These are phyloP conservation scores for Aspergillus bombycis DNA, from an alignment of 2,329 filamentous ascomycete genomes.

Conservation along the genomic window DNA sequence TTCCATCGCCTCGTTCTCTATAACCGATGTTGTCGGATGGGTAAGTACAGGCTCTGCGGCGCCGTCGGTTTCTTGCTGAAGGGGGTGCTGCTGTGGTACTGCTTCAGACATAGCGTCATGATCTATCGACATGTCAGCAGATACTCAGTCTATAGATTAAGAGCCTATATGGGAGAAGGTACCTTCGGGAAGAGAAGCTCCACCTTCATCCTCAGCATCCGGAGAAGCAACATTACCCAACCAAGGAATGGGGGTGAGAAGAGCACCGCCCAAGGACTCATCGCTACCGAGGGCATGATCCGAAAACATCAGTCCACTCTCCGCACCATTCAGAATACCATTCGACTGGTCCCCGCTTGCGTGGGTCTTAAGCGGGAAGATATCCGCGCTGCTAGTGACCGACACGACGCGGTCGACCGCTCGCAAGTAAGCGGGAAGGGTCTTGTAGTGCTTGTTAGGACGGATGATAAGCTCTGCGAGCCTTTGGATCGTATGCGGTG, in stretches of 20 bases:
- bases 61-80: not conserved
- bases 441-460: slow-evolving; percentile 78
- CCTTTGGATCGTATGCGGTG: slow-evolving; percentile 91
- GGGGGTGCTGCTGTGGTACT: not conserved
- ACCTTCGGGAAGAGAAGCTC: slow-evolving; percentile 24
- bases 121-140: not conserved
- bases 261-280: slow-evolving; percentile 83
- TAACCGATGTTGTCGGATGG: slow-evolving; percentile 6
- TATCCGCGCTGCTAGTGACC: slow-evolving; percentile 78
- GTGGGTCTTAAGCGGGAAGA: slow-evolving; percentile 71
- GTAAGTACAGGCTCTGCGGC: not conserved
- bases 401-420: slow-evolving; percentile 88
- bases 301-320: slow-evolving; percentile 40
- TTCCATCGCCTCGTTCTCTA: slow-evolving; percentile 26
- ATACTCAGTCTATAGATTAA: not conserved
- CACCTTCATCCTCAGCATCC: slow-evolving; percentile 25
- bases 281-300: slow-evolving; percentile 69
- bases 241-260: slow-evolving; percentile 95
- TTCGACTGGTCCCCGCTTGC: slow-evolving; percentile 50
- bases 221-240: slow-evolving; percentile 51
- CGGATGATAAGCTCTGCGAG: slow-evolving; percentile 81
- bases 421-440: slow-evolving; percentile 81
- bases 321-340: slow-evolving; percentile 52
- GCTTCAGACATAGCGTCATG: not conserved
- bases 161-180: slow-evolving; percentile 5